These are phyloP conservation scores for Leccinum barrowsii DNA, from an alignment of 768 basidiomycete genomes.

Conservation along the genomic window DNA sequence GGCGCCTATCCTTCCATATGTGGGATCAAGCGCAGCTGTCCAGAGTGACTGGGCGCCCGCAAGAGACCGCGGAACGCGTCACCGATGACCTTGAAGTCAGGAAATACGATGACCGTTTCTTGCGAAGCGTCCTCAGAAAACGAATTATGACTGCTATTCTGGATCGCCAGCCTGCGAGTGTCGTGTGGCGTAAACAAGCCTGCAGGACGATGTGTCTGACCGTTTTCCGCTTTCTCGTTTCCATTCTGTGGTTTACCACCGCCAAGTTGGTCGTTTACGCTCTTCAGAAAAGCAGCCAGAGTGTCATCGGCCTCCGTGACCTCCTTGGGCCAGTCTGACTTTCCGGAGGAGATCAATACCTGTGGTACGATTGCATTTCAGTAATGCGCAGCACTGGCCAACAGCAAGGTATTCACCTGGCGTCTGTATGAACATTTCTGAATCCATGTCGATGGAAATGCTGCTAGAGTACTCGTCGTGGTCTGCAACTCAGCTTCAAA, in stretches of 20 bases:
- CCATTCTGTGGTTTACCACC: conserved; percentile 12
- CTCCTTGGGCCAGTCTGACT: conserved; percentile 83
- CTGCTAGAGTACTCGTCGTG: conserved; percentile 71
- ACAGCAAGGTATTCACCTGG: conserved; percentile 48
- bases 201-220: conserved; percentile 20
- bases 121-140: conserved; percentile 54
- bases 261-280: conserved; percentile 17
- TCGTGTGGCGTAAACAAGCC: conserved; percentile 61
- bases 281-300: conserved; percentile 58
- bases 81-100: conserved; percentile 84
- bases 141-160: conserved; percentile 81
- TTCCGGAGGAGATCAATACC: conserved; percentile 88
- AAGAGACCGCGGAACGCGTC: conserved; percentile 60
- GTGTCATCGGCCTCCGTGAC: conserved; percentile 69
- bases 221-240: conserved; percentile 1
- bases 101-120: conserved; percentile 85
- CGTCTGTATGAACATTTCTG: conserved; percentile 81
- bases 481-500: conserved; percentile 37
- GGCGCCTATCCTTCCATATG: conserved; percentile 45
- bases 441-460: conserved; percentile 76
- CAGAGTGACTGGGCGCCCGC: conserved; percentile 71
- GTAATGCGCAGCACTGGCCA: background rate
- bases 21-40: conserved; percentile 58
- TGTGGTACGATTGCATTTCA: conserved; percentile 28
- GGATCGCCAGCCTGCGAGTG: conserved; percentile 58